Evolutionary conservation across 495 filamentous ascomycete genomes (phyloP).

Genomic region (Aeminium ludgeri): DNA sequence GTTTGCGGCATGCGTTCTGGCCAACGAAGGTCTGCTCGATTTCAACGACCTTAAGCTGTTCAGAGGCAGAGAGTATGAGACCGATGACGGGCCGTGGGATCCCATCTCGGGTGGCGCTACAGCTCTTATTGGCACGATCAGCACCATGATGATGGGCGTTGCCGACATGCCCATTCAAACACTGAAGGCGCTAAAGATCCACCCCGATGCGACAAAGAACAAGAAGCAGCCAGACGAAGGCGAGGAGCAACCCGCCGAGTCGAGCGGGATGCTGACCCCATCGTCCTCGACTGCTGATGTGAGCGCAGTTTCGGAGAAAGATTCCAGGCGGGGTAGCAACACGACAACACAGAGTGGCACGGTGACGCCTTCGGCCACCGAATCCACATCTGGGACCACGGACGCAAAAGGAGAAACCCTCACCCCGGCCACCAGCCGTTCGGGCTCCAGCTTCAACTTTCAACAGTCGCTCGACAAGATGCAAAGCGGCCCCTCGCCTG

Average conservation of each 20-base stretch:
- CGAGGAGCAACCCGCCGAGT: slow-evolving; percentile 4
- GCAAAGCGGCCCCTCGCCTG: background rate
- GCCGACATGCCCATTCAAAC: slow-evolving; percentile 68
- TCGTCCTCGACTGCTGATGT: too few species aligned
- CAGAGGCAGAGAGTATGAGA: slow-evolving; percentile 26
- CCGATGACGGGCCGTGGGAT: slow-evolving; percentile 29
- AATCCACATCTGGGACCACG: background rate
- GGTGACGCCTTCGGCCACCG: background rate
- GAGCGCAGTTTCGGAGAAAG: too few species aligned
- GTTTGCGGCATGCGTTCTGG: slow-evolving; percentile 24
- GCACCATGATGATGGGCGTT: slow-evolving; percentile 61
- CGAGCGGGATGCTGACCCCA: background rate
- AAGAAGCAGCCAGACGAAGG: slow-evolving; percentile 12
- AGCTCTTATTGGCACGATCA: slow-evolving; percentile 57
- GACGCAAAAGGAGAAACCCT: background rate
- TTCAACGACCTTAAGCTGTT: slow-evolving; percentile 27
- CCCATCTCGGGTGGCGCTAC: slow-evolving; percentile 35
- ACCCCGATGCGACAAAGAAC: slow-evolving; percentile 23
- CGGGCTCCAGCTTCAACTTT: slow-evolving; percentile 12
- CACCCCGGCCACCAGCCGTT: slow-evolving; percentile 6
- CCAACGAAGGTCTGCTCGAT: slow-evolving; percentile 23
- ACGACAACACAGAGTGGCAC: too few species aligned
- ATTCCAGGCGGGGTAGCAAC: too few species aligned
- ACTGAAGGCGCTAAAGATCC: slow-evolving; percentile 34
- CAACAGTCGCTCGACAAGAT: slow-evolving; percentile 8